Conservation (phyloP, 345 rosid species). For the Balakata baccata region DNA sequence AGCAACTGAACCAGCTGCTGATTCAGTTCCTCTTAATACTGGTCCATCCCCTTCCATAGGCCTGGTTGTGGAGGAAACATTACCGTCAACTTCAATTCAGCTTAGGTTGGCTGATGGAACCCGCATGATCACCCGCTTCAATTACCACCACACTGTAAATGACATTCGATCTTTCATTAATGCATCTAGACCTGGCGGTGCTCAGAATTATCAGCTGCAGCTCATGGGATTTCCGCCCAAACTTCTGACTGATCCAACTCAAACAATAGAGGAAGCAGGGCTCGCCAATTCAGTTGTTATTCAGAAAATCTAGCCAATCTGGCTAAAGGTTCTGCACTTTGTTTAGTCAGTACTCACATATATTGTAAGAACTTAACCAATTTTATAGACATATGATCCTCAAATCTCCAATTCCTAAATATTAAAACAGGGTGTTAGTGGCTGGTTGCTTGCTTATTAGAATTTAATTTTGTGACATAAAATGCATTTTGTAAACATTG, state of each 20-base stretch:
- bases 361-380: slow-evolving; percentile 11
- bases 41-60: slow-evolving; percentile 36
- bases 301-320: slow-evolving; percentile 59
- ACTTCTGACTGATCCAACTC: slow-evolving; percentile 53
- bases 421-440: slow-evolving; percentile 8
- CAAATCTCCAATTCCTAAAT: slow-evolving; percentile 4
- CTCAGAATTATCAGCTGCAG: slow-evolving; percentile 65
- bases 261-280: slow-evolving; percentile 75
- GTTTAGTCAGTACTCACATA: not conserved
- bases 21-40: slow-evolving; percentile 27
- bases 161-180: slow-evolving; percentile 64
- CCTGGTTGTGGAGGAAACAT: slow-evolving; percentile 53
- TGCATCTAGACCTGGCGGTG: slow-evolving; percentile 57
- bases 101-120: slow-evolving; percentile 83
- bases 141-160: slow-evolving; percentile 60
- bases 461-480: not conserved
- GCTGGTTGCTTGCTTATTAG: slow-evolving; percentile 22
- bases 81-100: slow-evolving; percentile 81
- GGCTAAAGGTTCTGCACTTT: not conserved
- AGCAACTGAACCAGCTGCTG: slow-evolving; percentile 27
- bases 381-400: slow-evolving; percentile 1
- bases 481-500: not conserved
- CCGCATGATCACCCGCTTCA: slow-evolving; percentile 66
- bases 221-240: slow-evolving; percentile 97
- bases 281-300: slow-evolving; percentile 83